Conservation (phyloP, 768 basidiomycete genomes). For the Saitozyma podzolica region DNA sequence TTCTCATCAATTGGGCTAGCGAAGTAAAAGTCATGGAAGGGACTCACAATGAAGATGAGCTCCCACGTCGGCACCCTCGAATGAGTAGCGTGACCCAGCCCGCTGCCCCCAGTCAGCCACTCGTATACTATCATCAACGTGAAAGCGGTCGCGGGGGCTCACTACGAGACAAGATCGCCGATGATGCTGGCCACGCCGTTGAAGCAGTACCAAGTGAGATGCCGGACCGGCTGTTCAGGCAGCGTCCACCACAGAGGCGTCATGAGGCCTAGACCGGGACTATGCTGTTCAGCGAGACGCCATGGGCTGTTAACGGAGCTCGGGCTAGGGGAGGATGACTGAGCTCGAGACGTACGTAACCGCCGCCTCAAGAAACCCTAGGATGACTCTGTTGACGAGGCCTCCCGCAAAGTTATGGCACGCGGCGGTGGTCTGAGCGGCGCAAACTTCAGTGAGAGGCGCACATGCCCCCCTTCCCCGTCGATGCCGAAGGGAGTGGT, state of each 20-base stretch:
- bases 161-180: conserved; percentile 46
- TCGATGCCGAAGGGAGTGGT: too few species aligned
- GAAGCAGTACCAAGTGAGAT: conserved; percentile 46
- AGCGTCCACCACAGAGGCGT: conserved; percentile 50
- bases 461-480: too few species aligned
- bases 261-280: conserved; percentile 49
- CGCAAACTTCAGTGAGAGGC: too few species aligned
- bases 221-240: conserved; percentile 45
- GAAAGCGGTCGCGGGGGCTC: conserved; percentile 32
- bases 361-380: conserved; percentile 44
- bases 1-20: neutral
- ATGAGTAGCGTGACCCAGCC: conserved; percentile 10
- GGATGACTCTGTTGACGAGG: conserved; percentile 43
- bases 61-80: conserved; percentile 44
- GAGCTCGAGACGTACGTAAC: conserved; percentile 23
- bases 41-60: conserved; percentile 38
- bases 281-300: neutral
- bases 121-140: neutral
- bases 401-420: conserved; percentile 40
- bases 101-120: conserved; percentile 12
- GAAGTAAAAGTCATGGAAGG: neutral
- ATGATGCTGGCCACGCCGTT: conserved; percentile 42
- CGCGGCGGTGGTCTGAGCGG: conserved; percentile 49
- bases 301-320: neutral
- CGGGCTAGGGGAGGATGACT: neutral